Evolutionary conservation across 768 basidiomycete genomes (phyloP).

Genomic region (Auriscalpium vulgare): DNA sequence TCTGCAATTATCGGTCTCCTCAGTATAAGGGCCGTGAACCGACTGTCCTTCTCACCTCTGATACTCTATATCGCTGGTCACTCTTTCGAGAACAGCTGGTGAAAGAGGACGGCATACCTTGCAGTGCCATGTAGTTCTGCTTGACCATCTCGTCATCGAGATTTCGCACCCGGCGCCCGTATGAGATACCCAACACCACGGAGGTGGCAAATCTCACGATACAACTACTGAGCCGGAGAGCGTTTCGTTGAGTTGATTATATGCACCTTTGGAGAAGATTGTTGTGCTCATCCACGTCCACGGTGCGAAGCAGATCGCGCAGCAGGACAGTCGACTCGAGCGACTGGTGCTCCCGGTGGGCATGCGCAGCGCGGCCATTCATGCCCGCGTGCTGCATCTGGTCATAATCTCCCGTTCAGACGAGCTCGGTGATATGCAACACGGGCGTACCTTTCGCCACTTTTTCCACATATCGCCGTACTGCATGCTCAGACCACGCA

Average conservation of each 20-base stretch:
- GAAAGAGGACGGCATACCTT: background rate
- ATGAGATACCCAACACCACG: slow-evolving; percentile 3
- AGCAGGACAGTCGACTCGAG: slow-evolving; percentile 6
- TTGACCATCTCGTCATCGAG: slow-evolving; percentile 4
- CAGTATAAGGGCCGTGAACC: too few relatives aligned
- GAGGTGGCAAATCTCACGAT: slow-evolving; percentile 6
- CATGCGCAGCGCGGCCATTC: slow-evolving; percentile 1
- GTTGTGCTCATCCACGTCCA: background rate
- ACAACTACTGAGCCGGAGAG: too few relatives aligned
- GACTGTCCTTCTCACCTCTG: background rate
- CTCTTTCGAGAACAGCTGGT: background rate
- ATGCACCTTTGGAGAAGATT: slow-evolving; percentile 1
- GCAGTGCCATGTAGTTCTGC: background rate
- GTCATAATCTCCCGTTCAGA: too few relatives aligned
- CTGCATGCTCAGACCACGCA: slow-evolving; percentile 3
- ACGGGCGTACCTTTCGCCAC: slow-evolving; percentile 6
- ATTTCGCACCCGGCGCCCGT: slow-evolving; percentile 2
- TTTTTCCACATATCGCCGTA: slow-evolving; percentile 4
- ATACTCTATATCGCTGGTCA: background rate
- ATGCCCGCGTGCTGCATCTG: slow-evolving; percentile 9
- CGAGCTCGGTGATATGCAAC: too few relatives aligned
- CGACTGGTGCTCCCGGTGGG: slow-evolving; percentile 6
- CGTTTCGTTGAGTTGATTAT: background rate
- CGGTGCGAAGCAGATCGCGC: slow-evolving; percentile 2
- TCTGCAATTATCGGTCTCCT: background rate